phyloP scores from a whole-genome alignment of 2,329 filamentous ascomycete species.

The Calonectria henricotiae region DNA sequence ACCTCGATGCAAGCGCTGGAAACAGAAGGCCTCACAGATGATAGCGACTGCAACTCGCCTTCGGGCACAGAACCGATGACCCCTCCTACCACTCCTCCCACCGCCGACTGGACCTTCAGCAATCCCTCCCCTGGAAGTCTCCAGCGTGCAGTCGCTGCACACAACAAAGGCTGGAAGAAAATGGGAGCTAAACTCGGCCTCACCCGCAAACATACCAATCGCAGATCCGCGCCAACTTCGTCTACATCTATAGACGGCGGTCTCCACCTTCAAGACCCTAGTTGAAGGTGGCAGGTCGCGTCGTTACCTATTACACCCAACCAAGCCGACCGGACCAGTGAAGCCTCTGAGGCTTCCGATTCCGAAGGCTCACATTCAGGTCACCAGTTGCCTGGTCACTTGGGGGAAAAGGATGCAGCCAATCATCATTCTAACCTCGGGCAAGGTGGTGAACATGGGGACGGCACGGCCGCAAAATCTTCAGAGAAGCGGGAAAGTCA shows the following conservation, averaged over 20 bases:
- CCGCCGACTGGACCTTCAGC: constrained; percentile 70
- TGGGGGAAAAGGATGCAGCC: constrained; percentile 44
- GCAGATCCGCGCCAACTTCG: constrained; percentile 63
- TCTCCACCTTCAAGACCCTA: constrained; percentile 60
- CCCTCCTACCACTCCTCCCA: constrained; percentile 81
- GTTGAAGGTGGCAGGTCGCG: constrained; percentile 75
- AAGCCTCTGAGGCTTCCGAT: constrained; percentile 42
- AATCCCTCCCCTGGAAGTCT: constrained; percentile 68
- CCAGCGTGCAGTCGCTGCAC: constrained; percentile 70
- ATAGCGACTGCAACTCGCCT: constrained; percentile 75
- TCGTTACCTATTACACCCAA: constrained; percentile 62
- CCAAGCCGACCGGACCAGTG: constrained; percentile 46
- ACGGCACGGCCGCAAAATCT: constrained; percentile 69
- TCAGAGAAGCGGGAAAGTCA: constrained; percentile 40
- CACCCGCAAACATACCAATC: constrained; percentile 67
- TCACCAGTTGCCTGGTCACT: constrained; percentile 57
- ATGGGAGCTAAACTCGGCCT: constrained; percentile 75
- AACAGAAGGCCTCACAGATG: constrained; percentile 73
- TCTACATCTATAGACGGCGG: constrained; percentile 62
- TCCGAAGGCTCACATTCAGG: constrained; percentile 68
- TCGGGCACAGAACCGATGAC: constrained; percentile 77
- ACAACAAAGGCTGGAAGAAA: constrained; percentile 76
- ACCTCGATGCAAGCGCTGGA: constrained; percentile 66
- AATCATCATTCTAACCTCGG: constrained; percentile 44
- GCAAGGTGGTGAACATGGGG: constrained; percentile 56